Evolutionary conservation across 106 monocot genomes (phyloP).

Genomic region (Hemerocallis citrina): DNA sequence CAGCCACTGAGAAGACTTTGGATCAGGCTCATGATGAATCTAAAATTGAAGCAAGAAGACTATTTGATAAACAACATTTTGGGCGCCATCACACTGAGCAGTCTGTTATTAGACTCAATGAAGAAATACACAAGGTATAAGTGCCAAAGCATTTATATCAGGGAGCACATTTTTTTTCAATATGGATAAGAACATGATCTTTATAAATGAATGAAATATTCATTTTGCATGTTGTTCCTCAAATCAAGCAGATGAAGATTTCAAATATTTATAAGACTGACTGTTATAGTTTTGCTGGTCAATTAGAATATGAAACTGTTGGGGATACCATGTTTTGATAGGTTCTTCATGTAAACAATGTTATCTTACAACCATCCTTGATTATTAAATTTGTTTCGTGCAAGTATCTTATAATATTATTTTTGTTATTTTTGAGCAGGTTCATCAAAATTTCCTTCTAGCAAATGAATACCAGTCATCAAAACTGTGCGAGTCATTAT

Average conservation of each 20-base stretch:
- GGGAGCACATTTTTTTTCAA: background rate
- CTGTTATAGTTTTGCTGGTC: no score
- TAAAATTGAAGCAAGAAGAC: constrained; percentile 35
- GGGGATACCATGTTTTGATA: no score
- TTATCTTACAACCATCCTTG: no score
- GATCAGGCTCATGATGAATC: constrained; percentile 43
- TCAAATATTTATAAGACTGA: no score
- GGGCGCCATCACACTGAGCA: constrained; percentile 74
- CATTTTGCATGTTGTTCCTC: no score
- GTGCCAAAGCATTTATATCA: background rate
- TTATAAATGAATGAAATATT: no score
- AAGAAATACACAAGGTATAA: constrained; percentile 76
- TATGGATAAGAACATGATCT: background rate
- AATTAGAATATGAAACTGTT: no score
- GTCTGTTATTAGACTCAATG: constrained; percentile 62
- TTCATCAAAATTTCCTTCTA: constrained; percentile 46
- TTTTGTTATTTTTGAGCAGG: constrained; percentile 38
- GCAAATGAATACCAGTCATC: constrained; percentile 94
- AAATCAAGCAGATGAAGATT: no score
- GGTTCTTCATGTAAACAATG: no score
- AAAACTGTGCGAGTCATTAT: constrained; percentile 78
- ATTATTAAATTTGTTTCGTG: no score
- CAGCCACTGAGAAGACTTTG: constrained; percentile 42
- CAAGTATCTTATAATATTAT: no score
- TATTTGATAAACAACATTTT: constrained; percentile 90